Evolutionary conservation across 495 filamentous ascomycete species (phyloP), one percentile per base, ranked within the genome.

Genomic region (Penicillium nucicola): DNA sequence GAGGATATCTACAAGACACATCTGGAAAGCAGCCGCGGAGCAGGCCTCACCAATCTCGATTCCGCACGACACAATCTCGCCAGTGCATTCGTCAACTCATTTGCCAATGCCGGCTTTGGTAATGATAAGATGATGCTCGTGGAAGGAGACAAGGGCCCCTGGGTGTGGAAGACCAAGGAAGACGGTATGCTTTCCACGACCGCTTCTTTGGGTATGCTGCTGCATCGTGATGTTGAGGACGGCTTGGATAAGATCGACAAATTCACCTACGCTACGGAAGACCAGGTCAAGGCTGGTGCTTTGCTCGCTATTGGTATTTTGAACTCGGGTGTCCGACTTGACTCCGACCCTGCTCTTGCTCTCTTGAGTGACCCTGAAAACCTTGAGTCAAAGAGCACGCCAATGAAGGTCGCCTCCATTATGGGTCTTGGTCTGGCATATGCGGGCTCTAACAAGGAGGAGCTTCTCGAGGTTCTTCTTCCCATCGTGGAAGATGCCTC

Each of bases 1-100:
- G 93, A 99, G 71, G 93, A 99, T 63, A 99, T 99, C 58, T 99
- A 99, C 79, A 99, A 99, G 78, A 95, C 90, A 50, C 95, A 99
- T 68, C 78, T 99, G 13, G 93, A 99, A 68, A 97, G 87, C 75
- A 93, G 84, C 51, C 82, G 93, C 40, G 91, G 91, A 39, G 88
- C 90, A 19, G 92, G 92, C 19, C 76, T 95, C 66, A 97, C 91
- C 14, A 96, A 96, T 62, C 83, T 95, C 28, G 93, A 97, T 68
- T 97, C 92, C 12, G 92, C 93, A 32, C 77, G 91, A 53, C 91
- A 97, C 77, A 99, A 97, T 58, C 78, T 99, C 47, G 92, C 93
- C 7, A 92, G 92, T 53, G 90, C 85, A 22, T 97, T 99, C 58
- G 93, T 99, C 42, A 99, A 99, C 65, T 87, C 83, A 1, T 97